Evolutionary conservation across 2,329 filamentous ascomycete species (phyloP), one percentile per base, ranked within the genome.

Genomic region (Paramyrothecium roridum): DNA sequence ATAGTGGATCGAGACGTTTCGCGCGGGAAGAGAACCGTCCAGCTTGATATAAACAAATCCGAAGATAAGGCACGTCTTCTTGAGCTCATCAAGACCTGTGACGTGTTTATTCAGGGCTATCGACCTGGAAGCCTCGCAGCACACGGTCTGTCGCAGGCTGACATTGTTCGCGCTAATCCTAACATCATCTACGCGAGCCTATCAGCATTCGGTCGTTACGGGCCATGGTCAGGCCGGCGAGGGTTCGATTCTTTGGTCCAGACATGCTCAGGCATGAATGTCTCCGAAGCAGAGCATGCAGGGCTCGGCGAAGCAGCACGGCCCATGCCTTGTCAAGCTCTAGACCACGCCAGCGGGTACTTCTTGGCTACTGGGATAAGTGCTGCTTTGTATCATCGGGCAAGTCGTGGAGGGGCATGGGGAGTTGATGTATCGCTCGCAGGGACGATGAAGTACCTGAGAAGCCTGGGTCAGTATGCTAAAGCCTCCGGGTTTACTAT

Each of bases 1-100:
- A 82, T 83, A 63, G 86, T 88, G 63, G 85, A 89, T 61, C 76
- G 86, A 1, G 86, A 89, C 61, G 80, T 85, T 26, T 86, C 87
- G 58, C 80, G 84, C 50, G 87, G 87, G 20, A 90, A 90, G 65
- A 83, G 86, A 61, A 80, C 83, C 2, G 76, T 79, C 7, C 81
- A 85, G 22, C 71, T 90, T 16, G 79, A 89, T 56, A 75, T 90
- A 3, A 82, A 83, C 56, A 70, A 76, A 0, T 56, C 71, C 0
- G 63, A 64, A 2, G 84, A 84, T 33, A 78, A 80, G 21, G 66
- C 68, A 10, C 65, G 67, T 1, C 85, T 90, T 40, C 76, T 86
- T 40, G 65, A 75, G 2, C 74, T 90, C 3, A 68, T 89, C 2
- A 70, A 71, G 3, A 81, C 80, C 2, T 84, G 81, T 4, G 86